Conservation (phyloP, 2,329 filamentous ascomycete species). For the Pezicula carpinea region DNA sequence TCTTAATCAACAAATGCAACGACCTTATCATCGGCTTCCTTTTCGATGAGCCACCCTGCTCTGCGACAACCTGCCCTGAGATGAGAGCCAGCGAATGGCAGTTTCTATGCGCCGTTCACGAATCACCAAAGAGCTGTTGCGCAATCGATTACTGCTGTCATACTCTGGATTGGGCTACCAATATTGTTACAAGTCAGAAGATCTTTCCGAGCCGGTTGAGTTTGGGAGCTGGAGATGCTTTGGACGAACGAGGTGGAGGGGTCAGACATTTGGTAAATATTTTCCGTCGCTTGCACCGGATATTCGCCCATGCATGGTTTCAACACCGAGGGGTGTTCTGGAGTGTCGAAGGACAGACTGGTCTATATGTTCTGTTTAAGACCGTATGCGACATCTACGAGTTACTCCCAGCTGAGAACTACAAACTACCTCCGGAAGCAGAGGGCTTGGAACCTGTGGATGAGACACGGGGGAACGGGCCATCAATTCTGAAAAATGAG, state of each 20-base stretch:
- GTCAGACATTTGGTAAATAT: constrained; percentile 89
- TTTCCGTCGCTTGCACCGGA: constrained; percentile 88
- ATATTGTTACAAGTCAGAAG: constrained; percentile 89
- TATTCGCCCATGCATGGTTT: constrained; percentile 99
- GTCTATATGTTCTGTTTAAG: constrained; percentile 95
- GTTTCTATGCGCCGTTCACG: constrained; percentile 95
- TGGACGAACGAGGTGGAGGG: constrained; percentile 57
- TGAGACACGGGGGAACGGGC: constrained; percentile 34
- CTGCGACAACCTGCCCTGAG: constrained; percentile 83
- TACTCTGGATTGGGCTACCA: constrained; percentile 95
- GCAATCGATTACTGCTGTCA: constrained; percentile 99
- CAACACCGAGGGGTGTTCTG: constrained; percentile 94
- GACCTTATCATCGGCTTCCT: constrained; percentile 88
- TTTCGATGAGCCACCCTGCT: constrained; percentile 85
- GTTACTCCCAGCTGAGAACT: constrained; percentile 87
- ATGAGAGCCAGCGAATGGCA: constrained; percentile 99
- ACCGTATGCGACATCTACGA: constrained; percentile 91
- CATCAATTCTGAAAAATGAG: constrained; percentile 32
- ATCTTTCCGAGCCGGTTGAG: constrained; percentile 77
- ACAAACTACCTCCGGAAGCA: constrained; percentile 89
- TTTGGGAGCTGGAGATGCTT: constrained; percentile 34
- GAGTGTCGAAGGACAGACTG: constrained; percentile 86
- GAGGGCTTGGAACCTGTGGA: constrained; percentile 67
- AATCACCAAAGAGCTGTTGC: constrained; percentile 93
- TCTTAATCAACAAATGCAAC: constrained; percentile 93